phyloP scores from a whole-genome alignment of 352 stramenopile genomes.

The Globisporangium emineosum region DNA sequence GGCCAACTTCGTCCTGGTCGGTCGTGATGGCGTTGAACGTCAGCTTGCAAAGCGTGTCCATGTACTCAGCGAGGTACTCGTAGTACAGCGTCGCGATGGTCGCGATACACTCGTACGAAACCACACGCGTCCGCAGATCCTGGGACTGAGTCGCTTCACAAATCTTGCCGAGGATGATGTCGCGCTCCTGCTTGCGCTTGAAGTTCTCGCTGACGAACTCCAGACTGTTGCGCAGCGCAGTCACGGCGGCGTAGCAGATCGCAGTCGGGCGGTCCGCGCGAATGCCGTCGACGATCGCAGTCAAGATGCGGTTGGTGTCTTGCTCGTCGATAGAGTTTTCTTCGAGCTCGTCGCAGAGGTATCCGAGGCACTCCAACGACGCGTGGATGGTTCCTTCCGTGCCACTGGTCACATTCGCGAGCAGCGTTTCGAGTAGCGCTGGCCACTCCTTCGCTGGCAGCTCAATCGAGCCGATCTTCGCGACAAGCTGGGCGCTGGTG shows the following conservation, averaged over 20 bases:
- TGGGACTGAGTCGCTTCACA: constrained; percentile 93
- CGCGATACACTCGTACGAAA: constrained; percentile 95
- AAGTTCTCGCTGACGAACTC: constrained; percentile 96
- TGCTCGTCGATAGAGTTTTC: constrained; percentile 70
- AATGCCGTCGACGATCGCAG: constrained; percentile 96
- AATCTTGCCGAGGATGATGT: constrained; percentile 95
- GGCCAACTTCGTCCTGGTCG: constrained; percentile 90
- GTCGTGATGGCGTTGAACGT: constrained; percentile 92
- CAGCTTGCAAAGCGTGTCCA: constrained; percentile 95
- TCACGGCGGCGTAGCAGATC: constrained; percentile 91
- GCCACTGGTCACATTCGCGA: constrained; percentile 90
- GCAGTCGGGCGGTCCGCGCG: constrained; percentile 73
- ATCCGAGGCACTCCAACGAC: constrained; percentile 83
- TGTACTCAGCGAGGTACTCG: constrained; percentile 94
- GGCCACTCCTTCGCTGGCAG: constrained; percentile 94
- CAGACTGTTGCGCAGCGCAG: constrained; percentile 93
- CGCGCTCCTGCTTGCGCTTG: constrained; percentile 92
- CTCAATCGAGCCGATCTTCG: constrained; percentile 94
- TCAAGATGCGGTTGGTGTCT: constrained; percentile 96
- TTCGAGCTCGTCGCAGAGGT: constrained; percentile 81
- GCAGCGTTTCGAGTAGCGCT: constrained; percentile 86
- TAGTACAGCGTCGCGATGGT: constrained; percentile 96
- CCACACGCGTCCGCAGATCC: constrained; percentile 84
- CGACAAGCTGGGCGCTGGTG: constrained; percentile 90
- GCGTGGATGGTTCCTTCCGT: constrained; percentile 90